These are phyloP conservation scores for Solanum raphanifolium DNA, from an alignment of 257 asterid species.

Conservation along the genomic window DNA sequence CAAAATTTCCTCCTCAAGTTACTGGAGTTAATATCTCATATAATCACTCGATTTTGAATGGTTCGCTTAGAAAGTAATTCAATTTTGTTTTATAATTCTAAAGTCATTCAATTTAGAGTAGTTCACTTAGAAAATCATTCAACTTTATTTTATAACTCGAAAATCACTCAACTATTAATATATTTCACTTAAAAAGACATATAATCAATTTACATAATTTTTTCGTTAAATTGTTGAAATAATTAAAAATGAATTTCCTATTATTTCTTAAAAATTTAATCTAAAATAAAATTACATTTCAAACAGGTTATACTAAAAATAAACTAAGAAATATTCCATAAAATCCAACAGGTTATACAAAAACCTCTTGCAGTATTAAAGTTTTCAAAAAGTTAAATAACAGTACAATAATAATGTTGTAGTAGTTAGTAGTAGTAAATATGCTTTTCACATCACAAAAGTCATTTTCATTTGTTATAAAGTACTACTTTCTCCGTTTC, in stretches of 20 bases:
- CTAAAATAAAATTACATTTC: background rate
- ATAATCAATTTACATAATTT: background rate
- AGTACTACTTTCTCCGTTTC: too few species aligned
- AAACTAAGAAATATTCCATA: background rate
- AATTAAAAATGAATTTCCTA: background rate
- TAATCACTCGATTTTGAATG: background rate
- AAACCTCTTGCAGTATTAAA: background rate
- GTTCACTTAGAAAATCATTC: background rate
- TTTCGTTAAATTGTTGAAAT: background rate
- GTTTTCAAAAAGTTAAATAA: background rate
- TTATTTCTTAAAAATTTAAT: background rate
- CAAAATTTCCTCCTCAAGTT: background rate
- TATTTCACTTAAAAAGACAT: background rate
- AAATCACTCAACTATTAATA: background rate
- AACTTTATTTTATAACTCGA: background rate
- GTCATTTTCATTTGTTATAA: constrained; percentile 7
- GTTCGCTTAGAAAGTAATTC: background rate
- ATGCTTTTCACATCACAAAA: background rate
- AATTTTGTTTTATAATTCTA: background rate
- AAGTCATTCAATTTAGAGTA: background rate
- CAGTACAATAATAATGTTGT: background rate
- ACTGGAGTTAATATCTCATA: background rate
- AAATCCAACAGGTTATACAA: background rate
- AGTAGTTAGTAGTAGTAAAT: background rate
- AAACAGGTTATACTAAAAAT: background rate